Conservation (phyloP, 495 filamentous ascomycete species). For the Aspergillus leporis region DNA sequence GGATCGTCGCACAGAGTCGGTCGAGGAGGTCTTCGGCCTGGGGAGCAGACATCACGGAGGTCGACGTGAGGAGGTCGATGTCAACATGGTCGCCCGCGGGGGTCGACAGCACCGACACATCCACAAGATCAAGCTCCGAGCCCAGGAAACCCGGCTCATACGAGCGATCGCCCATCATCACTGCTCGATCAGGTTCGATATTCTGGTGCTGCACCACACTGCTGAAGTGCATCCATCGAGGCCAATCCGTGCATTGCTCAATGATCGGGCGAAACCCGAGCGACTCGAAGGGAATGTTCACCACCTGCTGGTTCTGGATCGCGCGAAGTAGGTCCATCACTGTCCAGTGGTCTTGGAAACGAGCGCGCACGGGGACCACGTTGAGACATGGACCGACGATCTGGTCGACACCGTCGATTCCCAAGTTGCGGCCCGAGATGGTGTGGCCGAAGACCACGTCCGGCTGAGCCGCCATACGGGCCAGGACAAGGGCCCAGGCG, state of each 20-base stretch:
- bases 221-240: constrained; percentile 33
- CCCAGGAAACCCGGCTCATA: constrained; percentile 19
- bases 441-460: constrained; percentile 49
- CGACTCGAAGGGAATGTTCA: constrained; percentile 43
- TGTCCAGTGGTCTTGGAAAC: constrained; percentile 32
- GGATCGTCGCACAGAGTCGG: too few relatives aligned
- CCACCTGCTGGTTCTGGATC: constrained; percentile 51
- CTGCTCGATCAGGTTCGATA: constrained; percentile 14
- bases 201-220: constrained; percentile 37
- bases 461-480: constrained; percentile 38
- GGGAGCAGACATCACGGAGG: constrained; percentile 8
- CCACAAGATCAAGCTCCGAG: constrained; percentile 15
- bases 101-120: constrained; percentile 18
- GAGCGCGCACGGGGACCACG: constrained; percentile 47
- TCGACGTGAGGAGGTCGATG: constrained; percentile 21
- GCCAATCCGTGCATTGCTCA: constrained; percentile 51
- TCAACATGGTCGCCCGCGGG: constrained; percentile 11
- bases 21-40: constrained; percentile 7
- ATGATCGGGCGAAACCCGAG: constrained; percentile 53
- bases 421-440: constrained; percentile 30
- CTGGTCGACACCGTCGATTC: constrained; percentile 35
- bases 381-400: constrained; percentile 48
- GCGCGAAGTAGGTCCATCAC: constrained; percentile 43
- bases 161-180: constrained; percentile 11
- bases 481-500: constrained; percentile 47